Evolutionary conservation across 306 rosid genomes (phyloP).

Genomic region (Sicyos baderoa): DNA sequence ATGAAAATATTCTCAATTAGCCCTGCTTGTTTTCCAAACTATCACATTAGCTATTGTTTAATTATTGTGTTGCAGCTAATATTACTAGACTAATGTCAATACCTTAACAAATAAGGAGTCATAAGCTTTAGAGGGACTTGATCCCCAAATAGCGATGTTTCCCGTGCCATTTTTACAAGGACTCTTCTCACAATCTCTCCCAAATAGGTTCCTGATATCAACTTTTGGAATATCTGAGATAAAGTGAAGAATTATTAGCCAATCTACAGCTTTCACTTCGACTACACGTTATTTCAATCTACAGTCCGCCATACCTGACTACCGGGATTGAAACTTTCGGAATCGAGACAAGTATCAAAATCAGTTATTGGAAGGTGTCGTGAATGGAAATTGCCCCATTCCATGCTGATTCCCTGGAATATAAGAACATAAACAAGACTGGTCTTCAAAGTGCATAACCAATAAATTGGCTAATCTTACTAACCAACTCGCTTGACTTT

Average conservation of each 20-base stretch:
- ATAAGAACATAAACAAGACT: constrained; percentile 9
- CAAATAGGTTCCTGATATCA: constrained; percentile 46
- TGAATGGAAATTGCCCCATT: constrained; percentile 55
- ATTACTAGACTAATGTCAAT: neutral
- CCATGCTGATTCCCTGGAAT: constrained; percentile 52
- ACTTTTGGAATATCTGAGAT: constrained; percentile 46
- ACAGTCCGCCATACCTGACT: constrained; percentile 29
- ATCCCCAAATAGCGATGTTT: constrained; percentile 51
- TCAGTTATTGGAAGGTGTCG: constrained; percentile 48
- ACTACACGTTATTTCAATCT: neutral
- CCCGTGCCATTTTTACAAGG: constrained; percentile 46
- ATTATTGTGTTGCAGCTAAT: neutral
- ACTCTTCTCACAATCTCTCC: constrained; percentile 67
- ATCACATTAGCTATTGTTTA: neutral
- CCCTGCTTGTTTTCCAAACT: neutral
- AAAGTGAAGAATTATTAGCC: neutral
- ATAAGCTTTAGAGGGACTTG: constrained; percentile 40
- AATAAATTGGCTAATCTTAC: constrained; percentile 15
- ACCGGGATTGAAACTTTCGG: constrained; percentile 52
- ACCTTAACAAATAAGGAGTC: constrained; percentile 51
- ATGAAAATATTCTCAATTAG: too few species aligned
- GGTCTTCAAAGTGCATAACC: neutral
- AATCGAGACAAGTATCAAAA: constrained; percentile 45
- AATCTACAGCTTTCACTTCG: neutral
- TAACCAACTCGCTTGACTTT: constrained; percentile 44